Conservation (phyloP, 2,329 filamentous ascomycete species). For the Xylaria hypoxylon region DNA sequence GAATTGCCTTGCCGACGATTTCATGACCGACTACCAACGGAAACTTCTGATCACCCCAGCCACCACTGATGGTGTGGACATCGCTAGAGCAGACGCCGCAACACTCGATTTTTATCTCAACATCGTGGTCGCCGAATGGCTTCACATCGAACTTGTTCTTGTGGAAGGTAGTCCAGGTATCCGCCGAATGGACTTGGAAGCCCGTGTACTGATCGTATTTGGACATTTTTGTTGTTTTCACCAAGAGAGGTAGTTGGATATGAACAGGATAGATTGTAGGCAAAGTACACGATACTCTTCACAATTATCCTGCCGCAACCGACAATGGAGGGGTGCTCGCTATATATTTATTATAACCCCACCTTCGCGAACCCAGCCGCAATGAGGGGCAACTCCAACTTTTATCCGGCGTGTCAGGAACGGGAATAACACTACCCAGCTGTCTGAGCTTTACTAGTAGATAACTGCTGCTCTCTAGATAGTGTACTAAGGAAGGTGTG, state of each 20-base stretch:
- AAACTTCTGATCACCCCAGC: constrained; percentile 64
- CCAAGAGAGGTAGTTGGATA: neutral
- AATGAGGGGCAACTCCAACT: constrained; percentile 33
- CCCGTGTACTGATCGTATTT: constrained; percentile 71
- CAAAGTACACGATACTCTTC: constrained; percentile 17
- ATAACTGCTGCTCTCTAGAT: constrained; percentile 11
- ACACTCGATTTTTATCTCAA: constrained; percentile 87
- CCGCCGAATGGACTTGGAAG: constrained; percentile 68
- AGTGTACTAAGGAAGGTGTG: neutral
- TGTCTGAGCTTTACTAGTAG: constrained; percentile 15
- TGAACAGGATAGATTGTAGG: neutral
- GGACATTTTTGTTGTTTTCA: constrained; percentile 54
- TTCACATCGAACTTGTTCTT: constrained; percentile 85
- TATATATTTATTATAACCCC: constrained; percentile 35
- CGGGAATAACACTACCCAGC: constrained; percentile 12
- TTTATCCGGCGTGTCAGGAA: constrained; percentile 30
- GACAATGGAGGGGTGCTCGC: constrained; percentile 31
- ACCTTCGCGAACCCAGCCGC: constrained; percentile 21
- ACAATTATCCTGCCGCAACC: constrained; percentile 15
- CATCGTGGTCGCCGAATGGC: constrained; percentile 86
- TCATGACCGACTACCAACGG: constrained; percentile 73
- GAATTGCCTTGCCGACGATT: constrained; percentile 75
- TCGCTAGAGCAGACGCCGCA: constrained; percentile 82
- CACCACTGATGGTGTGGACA: constrained; percentile 75
- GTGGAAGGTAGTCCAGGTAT: constrained; percentile 69